Conservation (phyloP, 257 asterid species). For the Przewalskia tangutica region DNA sequence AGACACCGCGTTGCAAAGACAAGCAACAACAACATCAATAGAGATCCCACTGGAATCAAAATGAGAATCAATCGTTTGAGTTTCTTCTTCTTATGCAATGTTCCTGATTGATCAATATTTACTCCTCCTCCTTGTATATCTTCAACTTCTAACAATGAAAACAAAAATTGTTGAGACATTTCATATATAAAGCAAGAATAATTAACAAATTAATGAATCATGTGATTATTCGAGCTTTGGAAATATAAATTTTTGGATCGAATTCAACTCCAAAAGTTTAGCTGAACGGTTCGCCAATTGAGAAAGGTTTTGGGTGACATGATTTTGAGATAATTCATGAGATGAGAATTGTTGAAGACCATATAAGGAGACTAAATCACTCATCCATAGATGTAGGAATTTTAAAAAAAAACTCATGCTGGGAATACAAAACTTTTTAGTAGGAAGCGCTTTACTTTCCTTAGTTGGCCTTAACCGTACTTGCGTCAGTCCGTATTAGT, state of each 20-base stretch:
- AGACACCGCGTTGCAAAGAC: not conserved
- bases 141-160: not conserved
- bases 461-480: too few relatives aligned
- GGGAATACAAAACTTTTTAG: too few relatives aligned
- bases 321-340: too few relatives aligned
- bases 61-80: slow-evolving; percentile 1
- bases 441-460: too few relatives aligned
- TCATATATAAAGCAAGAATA: not conserved
- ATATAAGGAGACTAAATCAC: too few relatives aligned
- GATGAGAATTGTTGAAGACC: too few relatives aligned
- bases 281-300: too few relatives aligned
- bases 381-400: too few relatives aligned
- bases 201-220: not conserved
- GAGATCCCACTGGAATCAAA: not conserved
- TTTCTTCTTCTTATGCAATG: not conserved
- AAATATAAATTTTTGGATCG: too few relatives aligned
- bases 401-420: too few relatives aligned
- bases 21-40: not conserved
- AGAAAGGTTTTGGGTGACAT: too few relatives aligned
- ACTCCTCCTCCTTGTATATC: not conserved
- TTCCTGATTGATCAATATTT: not conserved
- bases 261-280: too few relatives aligned
- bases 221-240: not conserved
- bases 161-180: not conserved
- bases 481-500: not conserved